These are phyloP conservation scores for Oryza meyeriana DNA, from an alignment of 176 grass and related monocot species.

Conservation along the genomic window DNA sequence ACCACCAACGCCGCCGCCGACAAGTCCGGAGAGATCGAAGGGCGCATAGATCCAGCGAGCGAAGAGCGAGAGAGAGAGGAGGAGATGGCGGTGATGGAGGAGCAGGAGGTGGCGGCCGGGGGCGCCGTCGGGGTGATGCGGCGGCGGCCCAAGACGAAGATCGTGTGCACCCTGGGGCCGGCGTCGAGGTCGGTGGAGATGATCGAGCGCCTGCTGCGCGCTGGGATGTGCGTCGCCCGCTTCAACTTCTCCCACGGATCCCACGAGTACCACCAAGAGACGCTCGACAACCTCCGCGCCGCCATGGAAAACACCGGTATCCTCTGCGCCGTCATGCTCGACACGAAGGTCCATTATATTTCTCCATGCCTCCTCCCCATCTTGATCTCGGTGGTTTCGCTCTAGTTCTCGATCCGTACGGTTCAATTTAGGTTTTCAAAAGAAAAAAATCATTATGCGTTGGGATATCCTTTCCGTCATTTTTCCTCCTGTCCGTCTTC, in stretches of 20 bases:
- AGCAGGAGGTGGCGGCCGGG: background rate
- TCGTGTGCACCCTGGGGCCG: slow-evolving; percentile 91
- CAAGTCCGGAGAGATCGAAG: background rate
- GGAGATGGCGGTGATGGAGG: background rate
- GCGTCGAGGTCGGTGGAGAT: slow-evolving; percentile 83
- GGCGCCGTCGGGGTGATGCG: slow-evolving; percentile 3
- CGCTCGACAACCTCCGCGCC: slow-evolving; percentile 72
- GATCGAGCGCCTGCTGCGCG: slow-evolving; percentile 69
- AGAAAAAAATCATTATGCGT: background rate
- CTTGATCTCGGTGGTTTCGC: background rate
- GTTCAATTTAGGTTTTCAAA: background rate
- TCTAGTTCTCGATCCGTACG: slow-evolving; percentile 1
- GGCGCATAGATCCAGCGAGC: background rate
- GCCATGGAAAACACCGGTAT: slow-evolving; percentile 80
- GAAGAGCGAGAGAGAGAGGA: too few species aligned
- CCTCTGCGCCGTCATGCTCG: slow-evolving; percentile 97
- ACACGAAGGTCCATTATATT: slow-evolving; percentile 54
- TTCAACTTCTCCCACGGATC: slow-evolving; percentile 99
- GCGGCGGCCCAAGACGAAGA: slow-evolving; percentile 82
- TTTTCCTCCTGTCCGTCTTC: background rate
- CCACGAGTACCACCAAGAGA: slow-evolving; percentile 95
- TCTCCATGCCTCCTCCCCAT: background rate
- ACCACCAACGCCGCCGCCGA: background rate
- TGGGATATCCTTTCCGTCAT: background rate
- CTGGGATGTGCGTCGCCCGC: slow-evolving; percentile 88